phyloP scores from a whole-genome alignment of 805 yeast genomes.

The Komagataella pastoris region DNA sequence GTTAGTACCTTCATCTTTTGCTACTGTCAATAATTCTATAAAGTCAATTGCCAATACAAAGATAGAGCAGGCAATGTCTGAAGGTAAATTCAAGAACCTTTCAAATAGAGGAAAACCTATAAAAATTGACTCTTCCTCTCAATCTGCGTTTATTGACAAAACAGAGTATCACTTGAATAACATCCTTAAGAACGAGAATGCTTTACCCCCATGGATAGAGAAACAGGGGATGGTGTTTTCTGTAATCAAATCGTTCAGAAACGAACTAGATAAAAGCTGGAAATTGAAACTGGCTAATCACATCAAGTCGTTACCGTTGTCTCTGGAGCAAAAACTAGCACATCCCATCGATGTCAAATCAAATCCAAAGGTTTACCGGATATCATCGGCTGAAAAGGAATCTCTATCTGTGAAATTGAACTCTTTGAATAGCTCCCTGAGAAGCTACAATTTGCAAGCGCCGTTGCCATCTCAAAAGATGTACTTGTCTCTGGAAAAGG shows the following conservation, averaged over 20 bases:
- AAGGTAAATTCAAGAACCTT: conserved; percentile 55
- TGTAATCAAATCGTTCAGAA: conserved; percentile 34
- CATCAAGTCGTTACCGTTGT: conserved; percentile 11
- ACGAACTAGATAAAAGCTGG: conserved; percentile 28
- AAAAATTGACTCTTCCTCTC: conserved; percentile 20
- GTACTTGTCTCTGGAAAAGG: conserved; percentile 32
- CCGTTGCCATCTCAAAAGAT: conserved; percentile 45
- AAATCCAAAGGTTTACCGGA: conserved; percentile 21
- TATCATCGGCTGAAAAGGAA: conserved; percentile 8
- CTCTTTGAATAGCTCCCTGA: conserved; percentile 30
- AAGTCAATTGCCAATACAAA: conserved; percentile 61
- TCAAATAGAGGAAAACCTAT: conserved; percentile 50
- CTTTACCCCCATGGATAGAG: conserved; percentile 86
- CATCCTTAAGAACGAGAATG: conserved; percentile 62
- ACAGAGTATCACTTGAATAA: conserved; percentile 74
- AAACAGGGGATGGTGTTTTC: conserved; percentile 45
- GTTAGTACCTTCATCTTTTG: conserved; percentile 26
- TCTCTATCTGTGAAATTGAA: conserved; percentile 22
- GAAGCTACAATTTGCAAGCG: conserved; percentile 53
- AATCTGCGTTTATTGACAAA: conserved; percentile 45
- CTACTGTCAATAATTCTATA: conserved; percentile 35
- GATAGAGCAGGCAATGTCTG: conserved; percentile 59
- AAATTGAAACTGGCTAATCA: conserved; percentile 15
- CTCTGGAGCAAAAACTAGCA: conserved; percentile 8
- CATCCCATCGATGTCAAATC: conserved; percentile 10